Base-by-base conservation (phyloP, 768 basidiomycete species). In the Podaxis sp. region DNA sequence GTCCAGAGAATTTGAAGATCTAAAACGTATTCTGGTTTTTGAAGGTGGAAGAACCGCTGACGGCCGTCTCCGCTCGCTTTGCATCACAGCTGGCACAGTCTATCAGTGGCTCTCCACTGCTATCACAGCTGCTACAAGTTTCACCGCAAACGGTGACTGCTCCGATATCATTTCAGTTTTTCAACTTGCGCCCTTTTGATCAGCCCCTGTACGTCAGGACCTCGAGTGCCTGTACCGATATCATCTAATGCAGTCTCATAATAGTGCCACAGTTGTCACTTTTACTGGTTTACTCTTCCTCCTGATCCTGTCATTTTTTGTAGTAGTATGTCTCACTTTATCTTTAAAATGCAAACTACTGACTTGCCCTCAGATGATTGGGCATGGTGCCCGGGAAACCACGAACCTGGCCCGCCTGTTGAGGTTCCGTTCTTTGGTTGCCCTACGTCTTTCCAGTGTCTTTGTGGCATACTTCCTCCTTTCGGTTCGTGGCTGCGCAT, bases 111-210 rank as follows among this genome's bases (percentile, higher is more conserved):
- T 63, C 68, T 6, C 38, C 70, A 11, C 73, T 74, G 42, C 35
- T 77, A 3, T 46, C 70, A 0, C 50, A 69, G 1, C 63, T 89
- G 25, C 70, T 86, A 25, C 62, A 67, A 35, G 73, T 57, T 1
- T 82, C 85, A 1, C 86, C 87, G 0, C 72, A 76, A 56, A 77
- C 82, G 3, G 68, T 88, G 32, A 69, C 77, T 1, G 59, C 74
- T 9, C 85, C 88, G 1, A 67, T 86, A 5, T 72, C 67, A 36
- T 88, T 80, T 63, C 77, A 70, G 0, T 50, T 84, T 7, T 48
- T 73, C 55, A 87, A 88, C 61, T 61, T 84, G 1, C 70, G 76
- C 16, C 85, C 88, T 0, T 89, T 88, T 59, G 78, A 87, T 63
- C 68, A 79, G 11, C 81, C 85, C 23, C 79, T 83, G 84, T 87